Base-by-base conservation (phyloP, 2,329 filamentous ascomycete genomes). In the Xylaria sp. region DNA sequence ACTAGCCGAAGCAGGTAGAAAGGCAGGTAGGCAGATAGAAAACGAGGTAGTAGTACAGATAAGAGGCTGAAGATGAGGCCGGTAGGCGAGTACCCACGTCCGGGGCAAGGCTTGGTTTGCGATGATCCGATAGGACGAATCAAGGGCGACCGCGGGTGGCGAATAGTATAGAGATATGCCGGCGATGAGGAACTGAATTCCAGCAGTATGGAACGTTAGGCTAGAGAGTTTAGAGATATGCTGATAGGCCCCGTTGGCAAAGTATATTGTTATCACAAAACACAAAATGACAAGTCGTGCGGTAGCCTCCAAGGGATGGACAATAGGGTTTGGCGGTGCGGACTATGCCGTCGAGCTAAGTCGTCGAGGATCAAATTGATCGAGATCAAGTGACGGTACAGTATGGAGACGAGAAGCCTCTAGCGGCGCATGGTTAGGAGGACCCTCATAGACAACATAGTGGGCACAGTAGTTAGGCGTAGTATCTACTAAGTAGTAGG, bases 31-130 rank as follows among this genome's bases (percentile, higher is more conserved):
- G 39, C 27, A 56, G 45, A 50, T 56, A 58, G 63, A 48, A 54
- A 67, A 36, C 11, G 7, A 36, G 34, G 51, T 30, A 34, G 50
- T 59, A 34, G 58, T n/a, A 50, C 60, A 27, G 24, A 27, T 27
- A 39, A 51, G 67, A 64, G 69, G 71, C 69, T 72, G 69, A 72
- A 27, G 65, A 53, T 39, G 58, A 68, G 64, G 68, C 53, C 59
- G 21, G 60, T 9, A 47, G 53, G 54, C 21, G 32, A 24, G 55
- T 51, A 61, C 62, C 63, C 63, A 66, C 58, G 59, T 68, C 67
- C 32, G 64, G 69, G 64, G 57, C 60, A 69, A 47, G 61, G 60
- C 48, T 50, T 55, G 60, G 48, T 50, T 55, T n/a, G 63, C 47
- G 62, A 55, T 32, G 36, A 51, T 48, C 62, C 64, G 65, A 65